These are phyloP conservation scores for Athelia psychrophila DNA, from an alignment of 1,284 basidiomycete genomes.

Conservation along the genomic window DNA sequence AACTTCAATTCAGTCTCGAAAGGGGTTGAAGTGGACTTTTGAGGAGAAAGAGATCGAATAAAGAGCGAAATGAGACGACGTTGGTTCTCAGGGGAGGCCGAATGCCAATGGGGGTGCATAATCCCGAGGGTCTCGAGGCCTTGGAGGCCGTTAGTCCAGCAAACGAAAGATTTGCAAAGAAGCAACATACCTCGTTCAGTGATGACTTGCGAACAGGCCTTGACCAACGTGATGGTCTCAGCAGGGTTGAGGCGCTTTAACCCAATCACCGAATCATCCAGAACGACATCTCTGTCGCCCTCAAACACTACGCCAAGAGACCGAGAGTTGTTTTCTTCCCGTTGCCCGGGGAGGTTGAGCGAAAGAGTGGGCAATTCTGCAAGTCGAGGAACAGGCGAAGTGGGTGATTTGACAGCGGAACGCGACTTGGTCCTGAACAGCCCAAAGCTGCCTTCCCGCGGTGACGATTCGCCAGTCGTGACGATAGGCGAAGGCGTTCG, in stretches of 20 bases:
- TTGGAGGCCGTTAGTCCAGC: constrained; percentile 21
- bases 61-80: constrained; percentile 69
- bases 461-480: constrained; percentile 22
- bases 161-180: constrained; percentile 5
- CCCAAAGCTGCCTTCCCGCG: constrained; percentile 29
- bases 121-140: constrained; percentile 73
- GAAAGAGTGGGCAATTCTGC: constrained; percentile 49
- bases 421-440: constrained; percentile 51
- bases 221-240: constrained; percentile 60
- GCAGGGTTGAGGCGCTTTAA: constrained; percentile 52
- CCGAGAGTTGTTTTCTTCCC: constrained; percentile 43
- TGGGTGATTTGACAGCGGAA: constrained; percentile 22
- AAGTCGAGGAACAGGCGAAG: constrained; percentile 25
- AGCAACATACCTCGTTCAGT: constrained; percentile 50
- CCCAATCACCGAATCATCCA: constrained; percentile 54
- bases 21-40: constrained; percentile 44
- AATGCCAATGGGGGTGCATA: constrained; percentile 81
- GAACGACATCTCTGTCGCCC: constrained; percentile 44
- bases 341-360: constrained; percentile 52
- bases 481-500: constrained; percentile 47
- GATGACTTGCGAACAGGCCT: constrained; percentile 62
- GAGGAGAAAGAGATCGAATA: constrained; percentile 57
- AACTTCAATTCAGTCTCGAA: constrained; percentile 65
- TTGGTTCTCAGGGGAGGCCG: constrained; percentile 64
- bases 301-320: constrained; percentile 58